Evolutionary conservation across 2,329 filamentous ascomycete species (phyloP).

Genomic region (Diaporthe ilicicola): DNA sequence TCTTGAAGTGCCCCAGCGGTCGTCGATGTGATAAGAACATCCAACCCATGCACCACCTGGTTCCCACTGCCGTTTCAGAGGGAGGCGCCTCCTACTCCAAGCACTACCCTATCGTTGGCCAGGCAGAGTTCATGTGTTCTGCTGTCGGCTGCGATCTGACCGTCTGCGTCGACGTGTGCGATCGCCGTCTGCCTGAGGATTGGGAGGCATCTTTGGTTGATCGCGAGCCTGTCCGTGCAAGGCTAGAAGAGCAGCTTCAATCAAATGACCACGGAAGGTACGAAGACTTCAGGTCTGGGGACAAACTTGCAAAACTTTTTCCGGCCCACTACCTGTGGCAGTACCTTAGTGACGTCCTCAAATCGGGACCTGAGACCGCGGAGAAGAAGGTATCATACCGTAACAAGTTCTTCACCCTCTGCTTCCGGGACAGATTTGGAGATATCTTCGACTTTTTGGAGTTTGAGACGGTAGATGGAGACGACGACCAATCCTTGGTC

Average conservation of each 20-base stretch:
- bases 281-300: constrained; percentile 47
- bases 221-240: constrained; percentile 50
- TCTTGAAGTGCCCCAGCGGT: background rate
- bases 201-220: constrained; percentile 57
- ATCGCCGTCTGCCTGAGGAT: constrained; percentile 54
- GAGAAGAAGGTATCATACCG: constrained; percentile 30
- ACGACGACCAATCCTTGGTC: constrained; percentile 25
- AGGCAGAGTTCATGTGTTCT: constrained; percentile 52
- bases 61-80: background rate
- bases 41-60: constrained; percentile 33
- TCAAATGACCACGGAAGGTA: constrained; percentile 59
- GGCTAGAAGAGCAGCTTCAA: constrained; percentile 48
- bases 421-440: constrained; percentile 26
- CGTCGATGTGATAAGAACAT: constrained; percentile 15
- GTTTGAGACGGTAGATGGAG: constrained; percentile 14
- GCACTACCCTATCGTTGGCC: constrained; percentile 49
- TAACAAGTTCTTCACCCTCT: constrained; percentile 32
- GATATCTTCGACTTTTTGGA: constrained; percentile 25
- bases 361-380: background rate
- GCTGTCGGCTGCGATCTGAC: constrained; percentile 51
- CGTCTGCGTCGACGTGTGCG: constrained; percentile 57
- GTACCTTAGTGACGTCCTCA: constrained; percentile 31
- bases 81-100: constrained; percentile 37
- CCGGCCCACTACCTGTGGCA: constrained; percentile 32
- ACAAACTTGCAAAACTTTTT: constrained; percentile 28